Evolutionary conservation across 2,329 filamentous ascomycete species (phyloP).

Genomic region (Talaromyces sp.): DNA sequence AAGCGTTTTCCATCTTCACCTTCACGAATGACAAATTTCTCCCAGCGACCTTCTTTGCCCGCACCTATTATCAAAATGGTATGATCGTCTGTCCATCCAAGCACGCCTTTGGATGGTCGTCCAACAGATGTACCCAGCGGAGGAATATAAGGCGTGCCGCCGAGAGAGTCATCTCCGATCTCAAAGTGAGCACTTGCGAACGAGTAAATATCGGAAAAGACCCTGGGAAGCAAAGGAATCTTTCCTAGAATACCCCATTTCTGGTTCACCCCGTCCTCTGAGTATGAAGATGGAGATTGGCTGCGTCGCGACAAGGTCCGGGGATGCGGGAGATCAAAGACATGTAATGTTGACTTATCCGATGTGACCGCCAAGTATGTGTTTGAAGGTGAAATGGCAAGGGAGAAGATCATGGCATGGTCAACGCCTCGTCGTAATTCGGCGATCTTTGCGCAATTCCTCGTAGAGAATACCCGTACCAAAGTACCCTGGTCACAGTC

Average conservation of each 20-base stretch:
- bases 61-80: slow-evolving; percentile 75
- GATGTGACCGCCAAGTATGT: slow-evolving; percentile 85
- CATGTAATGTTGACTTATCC: slow-evolving; percentile 92
- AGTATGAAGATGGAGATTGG: slow-evolving; percentile 33
- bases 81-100: slow-evolving; percentile 78
- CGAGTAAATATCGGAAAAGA: slow-evolving; percentile 88
- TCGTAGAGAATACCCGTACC: slow-evolving; percentile 78
- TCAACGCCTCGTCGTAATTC: slow-evolving; percentile 90
- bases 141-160: slow-evolving; percentile 44
- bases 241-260: slow-evolving; percentile 86
- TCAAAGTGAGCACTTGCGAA: slow-evolving; percentile 79
- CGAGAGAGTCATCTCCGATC: slow-evolving; percentile 68
- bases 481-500: slow-evolving; percentile 67
- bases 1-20: slow-evolving; percentile 66
- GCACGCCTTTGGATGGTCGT: slow-evolving; percentile 72
- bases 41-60: slow-evolving; percentile 79
- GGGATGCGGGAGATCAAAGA: slow-evolving; percentile 75
- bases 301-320: slow-evolving; percentile 35
- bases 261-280: slow-evolving; percentile 56
- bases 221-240: slow-evolving; percentile 77
- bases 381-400: slow-evolving; percentile 82
- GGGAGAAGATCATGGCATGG: slow-evolving; percentile 78
- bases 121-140: slow-evolving; percentile 55
- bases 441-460: slow-evolving; percentile 73
- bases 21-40: slow-evolving; percentile 74